Base-by-base conservation (phyloP, 805 yeast species). In the Yarrowia hollandica region DNA sequence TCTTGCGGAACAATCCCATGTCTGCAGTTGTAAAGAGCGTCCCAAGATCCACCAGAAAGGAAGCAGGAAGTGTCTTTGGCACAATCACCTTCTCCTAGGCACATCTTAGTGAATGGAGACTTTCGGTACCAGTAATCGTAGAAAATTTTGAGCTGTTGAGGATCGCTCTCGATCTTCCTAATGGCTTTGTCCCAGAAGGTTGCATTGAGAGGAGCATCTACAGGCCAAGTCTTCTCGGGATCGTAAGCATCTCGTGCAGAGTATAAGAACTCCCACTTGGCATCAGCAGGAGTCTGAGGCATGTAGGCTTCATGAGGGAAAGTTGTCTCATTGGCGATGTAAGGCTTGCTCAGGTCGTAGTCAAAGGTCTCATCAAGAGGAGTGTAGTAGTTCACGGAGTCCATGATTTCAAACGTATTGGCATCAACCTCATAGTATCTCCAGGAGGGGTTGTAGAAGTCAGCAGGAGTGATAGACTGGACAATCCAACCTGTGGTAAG, bases 391-490 rank as follows among this genome's bases (percentile, higher is more conserved):
- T 83, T 84, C 71, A 33, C 22, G 81, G 86, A 61, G 66, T 85
- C 82, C 77, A 83, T 75, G 61, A 85, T 74, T 62, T 79, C 79
- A 72, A 83, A 84, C 4, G 88, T 78, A 62, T 78, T 71, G 16
- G 78, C 71, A 67, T 85, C 89, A 54, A 85, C 84, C 63, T 82
- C 82, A 65, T 85, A 85, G 71, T 83, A 84, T 69, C 87, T 79
- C 86, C 88, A 85, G 23, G 83, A 78, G 7, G 91, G 91, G 68
- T 85, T 85, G 64, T 79, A 77, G 55, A 80, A 75, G 7, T 75
- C 71, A 66, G 76, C 75, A 6, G 90, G 88, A 7, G 89, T 83
- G 38, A 85, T 79, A 0, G 88, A 82, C 62, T 82, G 90, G 2
- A 81, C 77, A 58, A 85, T 77, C 83, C 85, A 84, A 0, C 86